Evolutionary conservation across 306 rosid species (phyloP).

Genomic region (Pyrus bretschneideri): DNA sequence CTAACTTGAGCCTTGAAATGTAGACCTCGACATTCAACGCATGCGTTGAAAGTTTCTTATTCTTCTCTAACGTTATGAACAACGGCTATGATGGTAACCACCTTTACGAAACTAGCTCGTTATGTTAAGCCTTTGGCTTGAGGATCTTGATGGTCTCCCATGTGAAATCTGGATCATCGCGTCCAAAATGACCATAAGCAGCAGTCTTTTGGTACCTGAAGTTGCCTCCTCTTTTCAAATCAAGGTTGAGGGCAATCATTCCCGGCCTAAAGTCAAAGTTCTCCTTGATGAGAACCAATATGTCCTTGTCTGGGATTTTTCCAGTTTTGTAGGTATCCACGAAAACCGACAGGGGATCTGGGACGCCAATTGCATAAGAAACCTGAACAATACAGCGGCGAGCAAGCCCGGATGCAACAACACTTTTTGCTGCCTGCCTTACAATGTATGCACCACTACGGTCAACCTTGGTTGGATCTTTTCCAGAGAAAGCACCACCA

Average conservation of each 20-base stretch:
- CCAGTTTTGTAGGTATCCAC: constrained; percentile 67
- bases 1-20: constrained; percentile 15
- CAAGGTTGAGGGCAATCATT: constrained; percentile 68
- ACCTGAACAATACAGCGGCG: constrained; percentile 75
- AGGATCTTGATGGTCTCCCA: constrained; percentile 73
- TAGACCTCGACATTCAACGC: constrained; percentile 22
- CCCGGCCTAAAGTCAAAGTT: constrained; percentile 74
- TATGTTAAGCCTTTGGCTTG: constrained; percentile 57
- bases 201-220: constrained; percentile 77
- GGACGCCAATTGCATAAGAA: constrained; percentile 79
- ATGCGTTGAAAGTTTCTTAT: constrained; percentile 36
- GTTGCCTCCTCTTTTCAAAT: constrained; percentile 62
- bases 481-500: constrained; percentile 81
- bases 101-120: not conserved
- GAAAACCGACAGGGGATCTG: constrained; percentile 63
- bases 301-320: constrained; percentile 53
- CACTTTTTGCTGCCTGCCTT: constrained; percentile 78
- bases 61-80: constrained; percentile 16
- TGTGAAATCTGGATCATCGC: constrained; percentile 71
- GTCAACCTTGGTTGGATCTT: constrained; percentile 82
- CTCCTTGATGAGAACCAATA: constrained; percentile 56
- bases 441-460: constrained; percentile 72
- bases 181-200: constrained; percentile 78
- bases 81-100: constrained; percentile 36
- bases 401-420: constrained; percentile 75